Evolutionary conservation across 2,329 filamentous ascomycete genomes (phyloP).

Genomic region (Lizonia empirigonia): DNA sequence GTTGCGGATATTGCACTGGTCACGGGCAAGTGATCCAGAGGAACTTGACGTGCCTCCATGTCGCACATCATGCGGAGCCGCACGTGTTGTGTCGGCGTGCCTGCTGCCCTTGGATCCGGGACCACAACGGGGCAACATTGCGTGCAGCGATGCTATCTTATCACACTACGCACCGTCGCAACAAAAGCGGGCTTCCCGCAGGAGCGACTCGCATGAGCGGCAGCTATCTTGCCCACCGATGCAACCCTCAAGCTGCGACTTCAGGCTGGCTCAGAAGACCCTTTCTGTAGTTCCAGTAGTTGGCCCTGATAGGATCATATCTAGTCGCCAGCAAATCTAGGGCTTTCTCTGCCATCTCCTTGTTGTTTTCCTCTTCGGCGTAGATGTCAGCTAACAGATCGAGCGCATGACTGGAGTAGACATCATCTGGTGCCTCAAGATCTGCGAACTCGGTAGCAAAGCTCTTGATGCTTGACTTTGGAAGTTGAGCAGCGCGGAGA

Average conservation of each 20-base stretch:
- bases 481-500: constrained; percentile 66
- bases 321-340: constrained; percentile 76
- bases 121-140: constrained; percentile 36
- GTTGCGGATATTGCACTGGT: constrained; percentile 11
- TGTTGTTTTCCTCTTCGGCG: constrained; percentile 57
- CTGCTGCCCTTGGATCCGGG: constrained; percentile 14
- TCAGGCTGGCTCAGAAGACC: constrained; percentile 34
- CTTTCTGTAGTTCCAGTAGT: constrained; percentile 87
- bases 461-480: constrained; percentile 56
- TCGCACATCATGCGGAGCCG: constrained; percentile 24
- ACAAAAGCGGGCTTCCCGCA: constrained; percentile 6
- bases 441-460: constrained; percentile 63
- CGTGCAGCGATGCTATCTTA: constrained; percentile 10
- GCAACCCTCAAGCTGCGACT: constrained; percentile 27
- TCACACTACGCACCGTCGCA: constrained; percentile 3
- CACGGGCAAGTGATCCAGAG: constrained; percentile 10
- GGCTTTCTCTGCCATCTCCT: constrained; percentile 69
- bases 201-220: neutral
- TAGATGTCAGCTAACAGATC: constrained; percentile 75
- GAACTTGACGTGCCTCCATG: neutral
- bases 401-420: constrained; percentile 67
- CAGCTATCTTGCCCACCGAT: constrained; percentile 1
- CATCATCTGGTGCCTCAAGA: constrained; percentile 55
- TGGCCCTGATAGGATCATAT: constrained; percentile 88
- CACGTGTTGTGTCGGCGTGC: constrained; percentile 12